Evolutionary conservation across 768 basidiomycete genomes (phyloP).

Genomic region (Astraeus odoratus): DNA sequence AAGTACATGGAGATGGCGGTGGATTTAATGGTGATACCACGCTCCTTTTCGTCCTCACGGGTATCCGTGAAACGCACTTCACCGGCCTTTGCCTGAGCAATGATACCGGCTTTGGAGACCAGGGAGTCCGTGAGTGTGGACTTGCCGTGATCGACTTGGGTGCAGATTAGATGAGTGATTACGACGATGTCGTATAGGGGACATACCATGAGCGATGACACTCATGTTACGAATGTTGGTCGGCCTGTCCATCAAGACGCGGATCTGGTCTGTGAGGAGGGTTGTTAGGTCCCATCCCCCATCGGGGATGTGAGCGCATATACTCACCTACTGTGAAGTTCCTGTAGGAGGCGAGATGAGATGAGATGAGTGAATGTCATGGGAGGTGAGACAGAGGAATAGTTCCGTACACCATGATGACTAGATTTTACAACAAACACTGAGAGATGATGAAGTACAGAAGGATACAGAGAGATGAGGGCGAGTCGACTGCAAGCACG

Average conservation of each 20-base stretch:
- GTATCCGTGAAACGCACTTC: slow-evolving; percentile 98
- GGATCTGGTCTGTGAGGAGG: slow-evolving; percentile 64
- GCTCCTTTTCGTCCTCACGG: slow-evolving; percentile 96
- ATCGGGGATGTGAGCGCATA: background rate
- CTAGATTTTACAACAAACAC: slow-evolving; percentile 36
- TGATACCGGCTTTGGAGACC: slow-evolving; percentile 99
- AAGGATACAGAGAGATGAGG: slow-evolving; percentile 6
- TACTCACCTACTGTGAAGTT: slow-evolving; percentile 84
- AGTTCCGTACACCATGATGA: slow-evolving; percentile 75
- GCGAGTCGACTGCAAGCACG: slow-evolving; percentile 21
- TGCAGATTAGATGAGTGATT: slow-evolving; percentile 11
- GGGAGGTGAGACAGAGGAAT: slow-evolving; percentile 4
- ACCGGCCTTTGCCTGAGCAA: slow-evolving; percentile 89
- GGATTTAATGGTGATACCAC: slow-evolving; percentile 99
- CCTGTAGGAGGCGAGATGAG: slow-evolving; percentile 37
- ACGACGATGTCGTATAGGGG: slow-evolving; percentile 5
- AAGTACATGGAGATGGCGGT: slow-evolving; percentile 99
- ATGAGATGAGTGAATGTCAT: slow-evolving; percentile 28
- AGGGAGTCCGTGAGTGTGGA: slow-evolving; percentile 98
- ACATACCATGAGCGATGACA: slow-evolving; percentile 85
- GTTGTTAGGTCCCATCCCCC: slow-evolving; percentile 9
- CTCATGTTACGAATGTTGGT: slow-evolving; percentile 95
- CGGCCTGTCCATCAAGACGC: slow-evolving; percentile 80
- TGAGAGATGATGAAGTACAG: slow-evolving; percentile 16
- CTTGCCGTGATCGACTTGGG: slow-evolving; percentile 96